Evolutionary conservation across 2,329 filamentous ascomycete genomes (phyloP), one percentile per base, ranked within the genome.

Genomic region (Monosporascus sp.): DNA sequence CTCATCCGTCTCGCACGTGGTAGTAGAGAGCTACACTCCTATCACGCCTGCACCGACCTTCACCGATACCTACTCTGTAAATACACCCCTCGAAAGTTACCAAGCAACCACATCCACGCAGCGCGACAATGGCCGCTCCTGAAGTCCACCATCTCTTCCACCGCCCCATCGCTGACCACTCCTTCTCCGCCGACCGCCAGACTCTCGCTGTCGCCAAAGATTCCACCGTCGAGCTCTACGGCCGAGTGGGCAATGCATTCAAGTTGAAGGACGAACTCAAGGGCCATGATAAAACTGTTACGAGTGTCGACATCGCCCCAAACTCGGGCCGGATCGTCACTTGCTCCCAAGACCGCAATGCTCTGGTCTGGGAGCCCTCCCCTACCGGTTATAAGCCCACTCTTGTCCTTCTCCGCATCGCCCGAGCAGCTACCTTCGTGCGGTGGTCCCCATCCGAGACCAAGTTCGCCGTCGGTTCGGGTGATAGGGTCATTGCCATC

Each of bases 1-100:
- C 49, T 53, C 38, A 14, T 35, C 37, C 44, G 37, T 52, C 41
- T 11, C 40, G 27, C 38, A 59, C 48, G 78, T 83, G 89, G 81
- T 94, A 97, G 94, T 97, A 87, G 94, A 97, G 94, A 96, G 91
- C 84, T 89, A 72, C 58, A 78, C 90, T 95, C 91, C 90, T 94
- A 91, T 89, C 86, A 79, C 76, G 8, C 26, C 26, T 22, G 19
- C 22, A n/a, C 20, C 41, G 53, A 53, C 56, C 52, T 49, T n/a
- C 50, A 54, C 45, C 16, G 48, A 11, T 50, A 55, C 37, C 51
- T 49, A 50, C 31, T 35, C 11, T 9, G 31, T 14, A 35, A 14
- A 35, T 35, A 35, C 14, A 35, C 5, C 31, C 11, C 14, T 35
- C 31, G 31, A 35, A 14, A 35, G 31, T 35, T 14, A 35, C 31